Evolutionary conservation across 2,329 filamentous ascomycete species (phyloP), one percentile per base, ranked within the genome.

Genomic region (Calonectria hongkongensis): DNA sequence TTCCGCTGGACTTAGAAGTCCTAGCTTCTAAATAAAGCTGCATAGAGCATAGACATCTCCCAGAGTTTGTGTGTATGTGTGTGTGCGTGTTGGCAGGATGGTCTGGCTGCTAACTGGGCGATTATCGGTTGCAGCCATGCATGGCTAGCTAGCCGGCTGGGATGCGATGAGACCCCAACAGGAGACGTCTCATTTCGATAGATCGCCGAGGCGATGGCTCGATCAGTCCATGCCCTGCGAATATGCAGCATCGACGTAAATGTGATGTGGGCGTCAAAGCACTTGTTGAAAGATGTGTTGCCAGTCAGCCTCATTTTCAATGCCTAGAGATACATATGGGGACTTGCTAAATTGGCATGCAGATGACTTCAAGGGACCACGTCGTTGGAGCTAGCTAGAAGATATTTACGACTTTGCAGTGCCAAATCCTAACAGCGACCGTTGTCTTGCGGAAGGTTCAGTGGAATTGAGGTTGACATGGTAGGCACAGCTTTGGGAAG

Each of bases 271-370:
- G 43, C 28, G 50, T 64, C 47, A 25, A 64, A 45, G 56, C 16
- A 25, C 13, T 56, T 36, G 12, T 28, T 48, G 15, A 33, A 33
- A 39, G 28, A 13, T 12, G 58, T 41, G 58, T 45, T 64, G n/a
- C 58, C 39, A 18, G 48, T 18, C 47, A 69, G 45, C 47, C 58
- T 56, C 47, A 45, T 63, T 69, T 64, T 54, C 18, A 36, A 64
- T 69, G n/a, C 27, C 25, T 21, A 5, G 62, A 5, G 62, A 18
- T 25, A 6, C 45, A 12, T 7, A 27, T 50, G n/a, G 30, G 56
- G 27, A 18, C 47, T 25, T 10, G 21, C 33, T n/a, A 33, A 45
- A 21, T 39, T 51, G 58, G 25, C 21, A 45, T 39, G 39, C 45
- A 41, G 54, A 45, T 63, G 67, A 54, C 28, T 36, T n/a, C 47